Conservation (phyloP, 371 early-diverging fungal species). For the Circinella umbellata region DNA sequence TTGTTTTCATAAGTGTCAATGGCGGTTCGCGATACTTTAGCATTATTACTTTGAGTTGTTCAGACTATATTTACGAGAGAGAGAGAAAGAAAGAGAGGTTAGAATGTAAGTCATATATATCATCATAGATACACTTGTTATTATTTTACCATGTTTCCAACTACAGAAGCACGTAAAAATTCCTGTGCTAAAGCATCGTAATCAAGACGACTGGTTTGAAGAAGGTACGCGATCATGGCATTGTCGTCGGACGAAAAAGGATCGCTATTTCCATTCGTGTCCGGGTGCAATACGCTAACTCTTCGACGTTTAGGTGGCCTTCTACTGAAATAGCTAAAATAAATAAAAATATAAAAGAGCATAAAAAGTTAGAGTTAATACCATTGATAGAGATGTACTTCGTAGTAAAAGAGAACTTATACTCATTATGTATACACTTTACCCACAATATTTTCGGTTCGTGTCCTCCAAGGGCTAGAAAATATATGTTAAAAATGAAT, state of each 20-base stretch:
- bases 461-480: slow-evolving; percentile 15
- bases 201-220: slow-evolving; percentile 34
- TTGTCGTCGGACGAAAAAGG: slow-evolving; percentile 27
- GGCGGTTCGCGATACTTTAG: slow-evolving; percentile 51
- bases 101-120: too few relatives aligned
- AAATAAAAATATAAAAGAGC: too few relatives aligned
- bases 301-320: slow-evolving; percentile 45
- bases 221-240: slow-evolving; percentile 27
- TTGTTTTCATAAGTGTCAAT: slow-evolving; percentile 41
- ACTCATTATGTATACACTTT: not conserved
- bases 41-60: slow-evolving; percentile 46
- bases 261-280: slow-evolving; percentile 11
- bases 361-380: too few relatives aligned
- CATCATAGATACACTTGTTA: not conserved
- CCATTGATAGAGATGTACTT: too few relatives aligned
- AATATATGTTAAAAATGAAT: not conserved
- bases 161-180: slow-evolving; percentile 41
- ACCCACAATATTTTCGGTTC: slow-evolving; percentile 20
- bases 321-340: slow-evolving; percentile 27
- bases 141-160: slow-evolving; percentile 32
- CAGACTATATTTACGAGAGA: slow-evolving; percentile 24
- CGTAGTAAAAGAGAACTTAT: too few relatives aligned
- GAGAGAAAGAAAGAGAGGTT: too few relatives aligned
- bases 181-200: slow-evolving; percentile 41
- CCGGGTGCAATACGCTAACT: slow-evolving; percentile 43